Percentiles rank a stretch among this genome's conserved stretches.
These are phyloP conservation scores for Setaria italica DNA, from an alignment of 202 grass and related monocot species.

Conservation along the genomic window DNA sequence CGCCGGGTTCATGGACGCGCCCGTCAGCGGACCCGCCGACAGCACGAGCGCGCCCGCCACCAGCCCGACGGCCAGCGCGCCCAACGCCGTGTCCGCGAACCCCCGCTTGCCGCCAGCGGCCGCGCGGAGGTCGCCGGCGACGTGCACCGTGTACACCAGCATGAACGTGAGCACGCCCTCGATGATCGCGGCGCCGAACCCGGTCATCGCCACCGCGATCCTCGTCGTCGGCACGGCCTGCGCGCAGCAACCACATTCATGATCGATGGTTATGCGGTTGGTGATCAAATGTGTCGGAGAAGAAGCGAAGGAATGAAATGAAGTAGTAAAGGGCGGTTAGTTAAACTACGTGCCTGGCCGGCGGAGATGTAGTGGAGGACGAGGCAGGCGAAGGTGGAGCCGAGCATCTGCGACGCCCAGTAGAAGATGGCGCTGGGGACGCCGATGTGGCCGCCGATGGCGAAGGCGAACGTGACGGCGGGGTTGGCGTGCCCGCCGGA, in stretches of 20 bases:
- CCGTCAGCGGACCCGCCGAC: slow-evolving; percentile 61
- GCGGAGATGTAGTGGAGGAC: slow-evolving; percentile 61
- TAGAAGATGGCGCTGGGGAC: slow-evolving; percentile 63
- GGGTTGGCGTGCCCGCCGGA: slow-evolving; percentile 84
- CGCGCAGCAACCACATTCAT: neutral
- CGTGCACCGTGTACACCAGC: slow-evolving; percentile 75
- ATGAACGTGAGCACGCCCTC: slow-evolving; percentile 69
- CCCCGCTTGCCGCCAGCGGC: slow-evolving; percentile 7
- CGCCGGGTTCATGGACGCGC: slow-evolving; percentile 88
- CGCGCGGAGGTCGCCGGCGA: slow-evolving; percentile 41
- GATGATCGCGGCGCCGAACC: slow-evolving; percentile 66
- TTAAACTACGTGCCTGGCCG: slow-evolving; percentile 39
- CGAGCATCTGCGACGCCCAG: slow-evolving; percentile 69
- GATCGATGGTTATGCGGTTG: too few relatives aligned
- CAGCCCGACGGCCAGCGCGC: slow-evolving; percentile 49
- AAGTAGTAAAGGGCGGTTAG: neutral
- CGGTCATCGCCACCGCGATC: slow-evolving; percentile 66
- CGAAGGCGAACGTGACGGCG: slow-evolving; percentile 77
- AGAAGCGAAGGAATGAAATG: neutral
- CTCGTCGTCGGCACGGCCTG: slow-evolving; percentile 55
- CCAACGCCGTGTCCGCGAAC: slow-evolving; percentile 43
- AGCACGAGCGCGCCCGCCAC: slow-evolving; percentile 60
- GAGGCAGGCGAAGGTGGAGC: slow-evolving; percentile 71
- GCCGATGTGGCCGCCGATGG: slow-evolving; percentile 59
- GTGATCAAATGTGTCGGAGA: neutral